Conservation (phyloP, 805 yeast genomes). For the Wickerhamomyces kurtzmanii region DNA sequence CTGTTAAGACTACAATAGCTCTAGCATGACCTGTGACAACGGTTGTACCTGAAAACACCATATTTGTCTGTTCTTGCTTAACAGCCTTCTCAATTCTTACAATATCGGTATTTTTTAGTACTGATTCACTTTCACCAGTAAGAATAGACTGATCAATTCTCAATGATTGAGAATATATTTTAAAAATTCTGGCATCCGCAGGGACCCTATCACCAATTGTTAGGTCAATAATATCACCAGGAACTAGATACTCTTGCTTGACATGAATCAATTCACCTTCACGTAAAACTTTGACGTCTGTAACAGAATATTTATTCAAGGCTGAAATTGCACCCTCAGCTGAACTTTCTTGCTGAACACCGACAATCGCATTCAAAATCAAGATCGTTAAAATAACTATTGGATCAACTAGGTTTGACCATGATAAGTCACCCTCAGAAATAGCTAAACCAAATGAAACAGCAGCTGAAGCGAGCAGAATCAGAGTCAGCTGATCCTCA, state of each 20-base stretch:
- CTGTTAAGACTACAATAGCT: conserved; percentile 37
- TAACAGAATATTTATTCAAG: conserved; percentile 32
- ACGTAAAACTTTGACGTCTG: conserved; percentile 35
- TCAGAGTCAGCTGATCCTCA: conserved; percentile 24
- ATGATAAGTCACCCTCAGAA: conserved; percentile 19
- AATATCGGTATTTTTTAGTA: conserved; percentile 20
- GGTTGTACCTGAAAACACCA: conserved; percentile 38
- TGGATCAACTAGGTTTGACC: conserved; percentile 23
- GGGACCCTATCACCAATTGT: conserved; percentile 33
- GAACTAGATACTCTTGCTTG: conserved; percentile 31
- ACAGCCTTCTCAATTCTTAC: conserved; percentile 23
- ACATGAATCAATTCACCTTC: conserved; percentile 29
- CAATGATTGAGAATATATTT: conserved; percentile 26
- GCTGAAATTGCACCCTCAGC: conserved; percentile 45
- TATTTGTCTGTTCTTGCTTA: conserved; percentile 26
- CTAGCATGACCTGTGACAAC: conserved; percentile 31
- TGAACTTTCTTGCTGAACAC: conserved; percentile 38
- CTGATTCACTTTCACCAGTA: conserved; percentile 37
- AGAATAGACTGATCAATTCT: conserved; percentile 35
- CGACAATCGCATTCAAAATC: conserved; percentile 34
- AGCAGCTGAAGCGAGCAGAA: conserved; percentile 21
- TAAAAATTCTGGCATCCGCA: conserved; percentile 35
- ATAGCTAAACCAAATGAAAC: conserved; percentile 22
- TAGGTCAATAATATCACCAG: conserved; percentile 34
- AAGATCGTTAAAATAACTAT: conserved; percentile 36